phyloP scores from a whole-genome alignment of 192 early-diverging fungal genomes.

The Haplosporangium gracile region DNA sequence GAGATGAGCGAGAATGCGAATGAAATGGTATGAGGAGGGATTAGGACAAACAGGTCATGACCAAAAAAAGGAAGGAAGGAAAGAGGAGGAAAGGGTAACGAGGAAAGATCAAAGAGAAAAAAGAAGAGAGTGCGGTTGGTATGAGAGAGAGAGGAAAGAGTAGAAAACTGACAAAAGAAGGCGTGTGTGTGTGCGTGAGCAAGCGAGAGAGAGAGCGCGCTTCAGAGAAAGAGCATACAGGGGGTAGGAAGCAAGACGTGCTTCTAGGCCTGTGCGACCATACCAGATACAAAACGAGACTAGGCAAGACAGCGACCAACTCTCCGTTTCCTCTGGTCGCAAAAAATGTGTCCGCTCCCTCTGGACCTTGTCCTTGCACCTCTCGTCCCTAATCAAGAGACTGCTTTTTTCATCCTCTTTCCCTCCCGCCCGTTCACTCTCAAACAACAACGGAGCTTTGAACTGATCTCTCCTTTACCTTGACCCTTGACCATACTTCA shows the following conservation, averaged over 20 bases:
- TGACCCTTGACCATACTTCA: background rate
- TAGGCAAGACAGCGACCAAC: background rate
- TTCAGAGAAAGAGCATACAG: background rate
- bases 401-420: background rate
- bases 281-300: background rate
- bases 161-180: background rate
- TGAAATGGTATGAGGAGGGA: background rate
- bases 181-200: background rate
- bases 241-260: background rate
- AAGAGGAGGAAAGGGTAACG: background rate
- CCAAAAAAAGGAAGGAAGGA: background rate
- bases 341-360: too few relatives aligned
- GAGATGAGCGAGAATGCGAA: too few relatives aligned
- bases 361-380: too few relatives aligned
- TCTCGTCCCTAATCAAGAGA: background rate
- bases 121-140: background rate
- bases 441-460: background rate
- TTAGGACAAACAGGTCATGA: background rate
- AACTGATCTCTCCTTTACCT: slow-evolving; percentile 6
- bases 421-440: background rate
- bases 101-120: background rate
- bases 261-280: slow-evolving; percentile 4
- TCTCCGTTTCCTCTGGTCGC: too few relatives aligned
- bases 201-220: background rate
- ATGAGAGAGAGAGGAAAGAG: background rate